These are phyloP conservation scores for Ceriops decandra DNA, from an alignment of 345 rosid genomes.

Conservation along the genomic window DNA sequence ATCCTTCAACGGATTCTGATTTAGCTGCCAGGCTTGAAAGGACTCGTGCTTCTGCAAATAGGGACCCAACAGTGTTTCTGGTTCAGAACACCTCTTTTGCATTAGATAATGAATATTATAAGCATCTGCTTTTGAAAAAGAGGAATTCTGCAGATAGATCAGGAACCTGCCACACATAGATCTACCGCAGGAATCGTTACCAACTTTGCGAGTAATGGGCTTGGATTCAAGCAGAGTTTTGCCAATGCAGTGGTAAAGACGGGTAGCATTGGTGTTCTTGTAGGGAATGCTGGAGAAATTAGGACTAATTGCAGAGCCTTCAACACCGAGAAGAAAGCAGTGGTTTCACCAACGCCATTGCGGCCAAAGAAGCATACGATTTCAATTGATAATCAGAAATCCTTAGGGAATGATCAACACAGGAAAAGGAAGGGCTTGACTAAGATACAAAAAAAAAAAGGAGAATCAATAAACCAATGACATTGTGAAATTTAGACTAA, in stretches of 20 bases:
- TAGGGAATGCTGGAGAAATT: conserved; percentile 54
- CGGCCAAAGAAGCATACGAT: not conserved
- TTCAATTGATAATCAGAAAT: not conserved
- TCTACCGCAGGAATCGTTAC: conserved; percentile 44
- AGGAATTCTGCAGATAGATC: conserved; percentile 62
- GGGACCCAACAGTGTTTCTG: conserved; percentile 51
- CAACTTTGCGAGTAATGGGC: conserved; percentile 29
- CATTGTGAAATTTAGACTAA: too few species aligned
- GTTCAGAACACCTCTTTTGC: conserved; percentile 52
- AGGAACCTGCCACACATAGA: conserved; percentile 45
- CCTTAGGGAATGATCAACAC: too few species aligned
- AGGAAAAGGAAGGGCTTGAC: too few species aligned
- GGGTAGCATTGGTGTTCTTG: conserved; percentile 46
- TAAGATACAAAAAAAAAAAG: too few species aligned
- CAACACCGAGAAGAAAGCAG: conserved; percentile 22
- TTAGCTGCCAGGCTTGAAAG: conserved; percentile 37
- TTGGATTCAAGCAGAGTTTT: conserved; percentile 41
- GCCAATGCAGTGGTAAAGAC: conserved; percentile 59
- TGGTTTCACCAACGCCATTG: not conserved
- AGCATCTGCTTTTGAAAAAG: conserved; percentile 37
- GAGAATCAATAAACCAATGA: too few species aligned
- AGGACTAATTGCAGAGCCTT: conserved; percentile 56
- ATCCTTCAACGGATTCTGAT: conserved; percentile 49
- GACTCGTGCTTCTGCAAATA: conserved; percentile 24
- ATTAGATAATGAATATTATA: conserved; percentile 48